A percentile compares a stretch with the other conserved stretches of the same genome.
Conservation (phyloP, 108 stramenopile genomes). For the Nitzschia inconspicua region DNA sequence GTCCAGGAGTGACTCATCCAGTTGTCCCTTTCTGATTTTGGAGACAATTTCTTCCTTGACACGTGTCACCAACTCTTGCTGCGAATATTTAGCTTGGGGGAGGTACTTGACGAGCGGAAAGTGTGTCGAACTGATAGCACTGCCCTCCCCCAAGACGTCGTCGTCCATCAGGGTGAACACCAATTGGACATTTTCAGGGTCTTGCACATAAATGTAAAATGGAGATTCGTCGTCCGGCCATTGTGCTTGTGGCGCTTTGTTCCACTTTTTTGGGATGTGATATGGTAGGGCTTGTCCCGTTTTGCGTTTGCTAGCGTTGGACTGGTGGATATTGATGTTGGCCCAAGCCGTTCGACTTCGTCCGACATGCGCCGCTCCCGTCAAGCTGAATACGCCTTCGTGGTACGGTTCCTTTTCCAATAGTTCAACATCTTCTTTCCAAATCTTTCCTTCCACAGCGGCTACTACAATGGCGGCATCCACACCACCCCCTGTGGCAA, state of each 20-base stretch:
- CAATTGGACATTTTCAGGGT: constrained; percentile 54
- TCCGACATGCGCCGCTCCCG: constrained; percentile 78
- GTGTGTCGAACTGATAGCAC: constrained; percentile 58
- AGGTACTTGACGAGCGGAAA: constrained; percentile 44
- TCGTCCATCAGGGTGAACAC: constrained; percentile 79
- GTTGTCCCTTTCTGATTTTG: constrained; percentile 38
- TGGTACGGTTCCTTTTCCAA: constrained; percentile 73
- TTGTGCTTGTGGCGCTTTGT: constrained; percentile 59
- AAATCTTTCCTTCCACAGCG: constrained; percentile 59
- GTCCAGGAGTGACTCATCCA: constrained; percentile 32
- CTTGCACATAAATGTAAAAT: constrained; percentile 79
- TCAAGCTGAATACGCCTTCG: constrained; percentile 67
- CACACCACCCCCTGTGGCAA: constrained; percentile 65
- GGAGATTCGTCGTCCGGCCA: constrained; percentile 66
- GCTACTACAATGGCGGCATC: constrained; percentile 63
- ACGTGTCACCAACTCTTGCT: constrained; percentile 29
- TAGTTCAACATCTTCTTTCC: constrained; percentile 68
- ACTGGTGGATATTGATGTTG: constrained; percentile 62
- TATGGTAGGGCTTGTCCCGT: constrained; percentile 53
- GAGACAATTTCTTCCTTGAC: background rate
- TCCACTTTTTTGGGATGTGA: constrained; percentile 66
- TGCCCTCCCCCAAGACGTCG: constrained; percentile 58
- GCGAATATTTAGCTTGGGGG: constrained; percentile 44
- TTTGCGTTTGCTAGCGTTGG: constrained; percentile 40
- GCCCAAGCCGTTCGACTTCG: constrained; percentile 70